Evolutionary conservation across 2,329 filamentous ascomycete species (phyloP).

Genomic region (Aschersonia sp.): DNA sequence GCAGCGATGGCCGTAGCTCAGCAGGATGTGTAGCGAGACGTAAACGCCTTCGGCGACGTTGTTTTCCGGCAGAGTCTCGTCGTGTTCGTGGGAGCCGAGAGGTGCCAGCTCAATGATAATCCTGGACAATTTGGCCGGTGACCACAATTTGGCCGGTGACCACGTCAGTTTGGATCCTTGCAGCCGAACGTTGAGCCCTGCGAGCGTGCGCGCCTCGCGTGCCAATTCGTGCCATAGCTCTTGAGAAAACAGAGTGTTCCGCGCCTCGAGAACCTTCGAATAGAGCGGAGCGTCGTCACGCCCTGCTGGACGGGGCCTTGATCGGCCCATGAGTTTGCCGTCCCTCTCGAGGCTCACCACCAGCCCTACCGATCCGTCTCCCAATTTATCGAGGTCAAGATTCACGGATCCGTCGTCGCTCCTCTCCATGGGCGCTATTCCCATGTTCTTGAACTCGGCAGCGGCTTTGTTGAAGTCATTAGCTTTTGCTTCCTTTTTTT

Average conservation of each 20-base stretch:
- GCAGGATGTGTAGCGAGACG: constrained; percentile 57
- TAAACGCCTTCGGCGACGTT: constrained; percentile 50
- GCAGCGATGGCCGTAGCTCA: constrained; percentile 66
- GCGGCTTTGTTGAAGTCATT: constrained; percentile 23
- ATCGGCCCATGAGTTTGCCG: constrained; percentile 43
- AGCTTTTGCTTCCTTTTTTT: neutral
- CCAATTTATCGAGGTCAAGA: constrained; percentile 49
- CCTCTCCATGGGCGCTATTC: constrained; percentile 68
- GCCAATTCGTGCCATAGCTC: constrained; percentile 87
- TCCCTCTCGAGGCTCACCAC: constrained; percentile 51
- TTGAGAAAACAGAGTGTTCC: constrained; percentile 68
- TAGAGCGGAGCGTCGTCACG: constrained; percentile 42
- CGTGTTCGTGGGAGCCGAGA: constrained; percentile 22
- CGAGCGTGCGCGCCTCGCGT: constrained; percentile 61
- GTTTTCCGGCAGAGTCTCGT: constrained; percentile 24
- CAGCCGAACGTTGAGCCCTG: constrained; percentile 55
- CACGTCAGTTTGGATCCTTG: constrained; percentile 44
- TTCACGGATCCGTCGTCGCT: constrained; percentile 60
- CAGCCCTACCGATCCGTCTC: constrained; percentile 42
- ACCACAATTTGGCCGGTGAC: constrained; percentile 33
- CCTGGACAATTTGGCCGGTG: constrained; percentile 32
- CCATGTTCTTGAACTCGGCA: constrained; percentile 48
- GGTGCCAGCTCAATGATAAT: constrained; percentile 56
- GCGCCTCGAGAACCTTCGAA: constrained; percentile 55
- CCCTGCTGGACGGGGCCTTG: constrained; percentile 33